Evolutionary conservation across 306 rosid species (phyloP), one percentile per base, ranked within the genome.

Genomic region (Cucumis sativus): DNA sequence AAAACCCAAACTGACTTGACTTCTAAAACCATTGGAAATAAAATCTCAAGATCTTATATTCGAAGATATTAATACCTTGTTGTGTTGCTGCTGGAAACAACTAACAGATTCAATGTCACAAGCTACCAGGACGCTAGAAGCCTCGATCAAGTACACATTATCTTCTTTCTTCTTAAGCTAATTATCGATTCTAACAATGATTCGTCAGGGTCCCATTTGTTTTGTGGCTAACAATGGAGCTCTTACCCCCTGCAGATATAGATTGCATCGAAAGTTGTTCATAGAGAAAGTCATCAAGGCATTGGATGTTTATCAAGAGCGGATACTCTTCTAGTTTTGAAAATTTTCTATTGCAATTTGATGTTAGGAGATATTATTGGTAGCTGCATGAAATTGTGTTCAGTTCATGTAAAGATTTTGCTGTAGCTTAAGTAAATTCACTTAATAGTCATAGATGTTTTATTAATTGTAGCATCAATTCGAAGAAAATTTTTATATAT

Each of bases 211-310:
- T 43, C 37, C 74, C 56, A 21, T 43, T 68, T 45, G 55, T 11
- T 43, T 43, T 14, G 15, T 69, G 75, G 75, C 75, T 67, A 67
- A 40, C 43, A 40, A 66, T 39, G 73, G 30, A 37, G 49, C 16
- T 40, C 16, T 41, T 17, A 25, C 12, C 51, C 15, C 78, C 12
- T 80, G 86, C 97, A 94, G 98, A 85, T 90, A 87, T 75, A 88
- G 98, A 71, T 87, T 91, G 89, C 96, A 92, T 78, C 73, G 93
- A 79, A 94, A 92, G 79, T 82, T 90, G 83, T 88, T 88, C 51
- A 76, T 92, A 20, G 92, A 88, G 80, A 94, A 94, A 84, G 84
- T 89, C 49, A 84, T 89, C 64, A 87, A 84, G 62, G 88, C 98
- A 73, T 80, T 92, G 85, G 96, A 88, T 77, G 68, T 89, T 47